Base-by-base conservation (phyloP, 768 basidiomycete genomes). In the Lentinus tigrinus region DNA sequence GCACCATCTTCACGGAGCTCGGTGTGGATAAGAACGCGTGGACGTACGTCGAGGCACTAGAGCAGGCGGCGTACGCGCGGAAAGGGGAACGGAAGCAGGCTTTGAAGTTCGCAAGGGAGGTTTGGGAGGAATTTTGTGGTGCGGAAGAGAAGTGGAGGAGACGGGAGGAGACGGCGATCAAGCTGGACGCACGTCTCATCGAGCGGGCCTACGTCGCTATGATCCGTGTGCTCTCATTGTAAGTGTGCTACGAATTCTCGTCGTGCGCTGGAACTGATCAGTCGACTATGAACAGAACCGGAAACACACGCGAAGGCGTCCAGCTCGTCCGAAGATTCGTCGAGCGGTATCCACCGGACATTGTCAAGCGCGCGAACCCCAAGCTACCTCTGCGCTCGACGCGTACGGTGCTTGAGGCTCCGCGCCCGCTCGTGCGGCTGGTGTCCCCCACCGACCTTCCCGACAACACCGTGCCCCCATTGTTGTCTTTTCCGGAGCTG, bases 391-490 rank as follows among this genome's bases (percentile, higher is more conserved):
- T 85, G 50, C 82, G 84, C 26, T 85, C 85, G 6, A 85, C 84
- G 3, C 82, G 84, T 26, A 86, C 83, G 0, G 63, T 75, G 2
- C 81, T 93, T 24, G 66, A 70, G 16, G 84, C 77, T 0, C 66
- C 75, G 1, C 79, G 85, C 14, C 90, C 91, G 3, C 71, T 94
- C 28, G 88, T 96, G 21, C 85, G 91, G 21, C 75, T 92, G 63
- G 83, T 82, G 2, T 80, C 85, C 5, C 70, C 73, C 0, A 71
- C 77, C 2, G 82, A 84, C 17, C 77, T 88, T 3, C 81, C 83
- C 1, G 95, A 97, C 67, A 88, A 93, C 63, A 68, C 80, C 23
- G 87, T 97, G 6, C 91, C 94, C 0, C 94, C 94, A 0, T 69
- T 94, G 39, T 64, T 96, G 21, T 79, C 83, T 13, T 96, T 94